Base-by-base conservation (phyloP, 2,329 filamentous ascomycete genomes). In the Onygenales sp. region DNA sequence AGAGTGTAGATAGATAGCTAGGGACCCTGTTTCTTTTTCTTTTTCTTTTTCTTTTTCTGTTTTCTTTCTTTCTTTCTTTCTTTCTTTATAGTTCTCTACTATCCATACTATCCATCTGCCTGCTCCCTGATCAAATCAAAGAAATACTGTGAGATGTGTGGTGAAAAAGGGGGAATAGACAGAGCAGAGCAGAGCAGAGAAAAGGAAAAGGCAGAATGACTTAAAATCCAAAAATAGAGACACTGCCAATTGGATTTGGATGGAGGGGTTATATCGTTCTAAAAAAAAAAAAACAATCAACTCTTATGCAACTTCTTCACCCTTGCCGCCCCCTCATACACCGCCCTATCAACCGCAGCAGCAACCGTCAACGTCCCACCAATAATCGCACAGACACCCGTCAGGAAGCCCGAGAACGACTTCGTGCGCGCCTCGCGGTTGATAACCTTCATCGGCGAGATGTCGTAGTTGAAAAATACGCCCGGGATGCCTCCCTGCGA, bases 401-500 rank as follows among this genome's bases (percentile, higher is more conserved):
- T 92, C 54, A 98, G 72, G 77, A 98, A 98, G 14, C 88, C 88
- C 0, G 88, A 83, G 69, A 98, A 94, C 4, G 86, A 87, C 77
- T 97, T 97, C 56, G 85, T 77, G 46, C 88, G 83, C 60, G 88
- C 86, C 74, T 98, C 94, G 52, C 91, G 86, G 76, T 98, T 98
- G 73, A 98, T 87, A 56, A 98, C 92, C 75, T 97, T 98, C 93
- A 98, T 98, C 4, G 93, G 93, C 2, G 92, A 97, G 69, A 98
- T 98, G 64, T 98, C 93, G 63, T 98, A 98, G 60, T 90, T 95
- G 76, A 98, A 97, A 77, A 98, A 98, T 11, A 98, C 91, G 43
- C 93, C 93, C 0, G 93, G 93, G 63, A 98, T 97, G 59, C 93
- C 93, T 56, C 90, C 91, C 52, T 84, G 77, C 2, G 92, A 88